Conservation (phyloP, 805 yeast species). For the Hanseniaspora occidentalis region DNA sequence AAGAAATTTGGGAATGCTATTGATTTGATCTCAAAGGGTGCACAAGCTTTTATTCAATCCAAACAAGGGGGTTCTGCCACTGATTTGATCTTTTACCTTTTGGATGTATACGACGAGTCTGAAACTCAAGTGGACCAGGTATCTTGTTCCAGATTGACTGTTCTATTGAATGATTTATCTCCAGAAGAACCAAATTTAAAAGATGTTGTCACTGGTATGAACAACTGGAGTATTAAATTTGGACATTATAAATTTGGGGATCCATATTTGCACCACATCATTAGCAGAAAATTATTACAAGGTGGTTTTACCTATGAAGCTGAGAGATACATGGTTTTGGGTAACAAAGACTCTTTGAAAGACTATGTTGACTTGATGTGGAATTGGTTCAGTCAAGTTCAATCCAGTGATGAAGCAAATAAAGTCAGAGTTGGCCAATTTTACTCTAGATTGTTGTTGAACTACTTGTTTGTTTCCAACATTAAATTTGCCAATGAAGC, state of each 20-base stretch:
- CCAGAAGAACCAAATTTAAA: conserved; percentile 48
- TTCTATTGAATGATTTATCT: conserved; percentile 31
- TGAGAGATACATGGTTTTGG: conserved; percentile 61
- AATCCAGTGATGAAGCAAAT: conserved; percentile 14
- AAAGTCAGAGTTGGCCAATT: conserved; percentile 21
- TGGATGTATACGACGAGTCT: conserved; percentile 54
- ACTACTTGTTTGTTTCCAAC: conserved; percentile 60
- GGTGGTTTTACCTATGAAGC: conserved; percentile 46
- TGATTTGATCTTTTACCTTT: conserved; percentile 58
- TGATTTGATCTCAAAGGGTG: conserved; percentile 60
- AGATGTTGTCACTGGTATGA: conserved; percentile 52
- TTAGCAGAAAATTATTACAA: conserved; percentile 54
- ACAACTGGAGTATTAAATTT: conserved; percentile 49
- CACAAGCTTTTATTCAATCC: conserved; percentile 53
- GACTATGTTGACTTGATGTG: conserved; percentile 33
- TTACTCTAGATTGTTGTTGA: conserved; percentile 52
- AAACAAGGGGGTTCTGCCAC: conserved; percentile 71
- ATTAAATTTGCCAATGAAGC: conserved; percentile 42
- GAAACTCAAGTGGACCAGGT: conserved; percentile 30
- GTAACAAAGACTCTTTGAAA: conserved; percentile 43
- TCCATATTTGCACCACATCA: conserved; percentile 55
- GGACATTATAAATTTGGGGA: conserved; percentile 55
- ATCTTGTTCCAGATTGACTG: conserved; percentile 35
- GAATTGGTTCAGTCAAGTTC: conserved; percentile 32
- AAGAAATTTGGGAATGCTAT: conserved; percentile 60